Evolutionary conservation across 768 basidiomycete species (phyloP), one percentile per base, ranked within the genome.

Genomic region (Termitomyces sp.): DNA sequence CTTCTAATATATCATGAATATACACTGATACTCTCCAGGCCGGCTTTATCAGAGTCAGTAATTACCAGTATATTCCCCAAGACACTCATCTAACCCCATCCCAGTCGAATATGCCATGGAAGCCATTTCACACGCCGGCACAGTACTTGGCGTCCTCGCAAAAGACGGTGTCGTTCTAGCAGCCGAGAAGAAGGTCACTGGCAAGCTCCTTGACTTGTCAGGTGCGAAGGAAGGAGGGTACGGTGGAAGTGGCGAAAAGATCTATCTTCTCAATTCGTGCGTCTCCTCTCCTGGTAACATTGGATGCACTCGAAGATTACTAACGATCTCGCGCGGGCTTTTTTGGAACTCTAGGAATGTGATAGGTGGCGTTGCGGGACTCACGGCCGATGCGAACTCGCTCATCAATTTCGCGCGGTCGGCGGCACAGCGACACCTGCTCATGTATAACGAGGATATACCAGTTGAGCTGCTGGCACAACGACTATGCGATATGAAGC

Each of bases 51-150:
- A 99, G 81, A 95, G 95, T 96, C 71, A 75, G 89, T 74, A 57
- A 63, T 44, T 39, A 45, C 12, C 45, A 36, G 9, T 6, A 53
- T 51, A 57, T 51, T 55, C 42, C 48, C 32, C 13, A 20, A 54
- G 50, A 42, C 35, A 90, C 58, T 65, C 65, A 53, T 49, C 49
- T 62, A 44, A 56, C 51, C 58, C 28, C 28, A 64, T 28, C 36
- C 8, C 68, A 96, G 96, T 98, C 80, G 96, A 99, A 79, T 99
- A 99, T 84, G 96, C 96, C 48, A 97, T 98, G 94, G 97, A 98
- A 73, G 94, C 95, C 61, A 98, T 98, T 81, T 97, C 95, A 33
- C 91, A 95, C 69, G 94, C 94, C 20, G 93, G 93, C 57, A 92
- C 94, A 45, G 94, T 96, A 49, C 85, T 96, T n/a, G 94, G 93